Percentiles rank a stretch among this genome's conserved stretches.
Conservation (phyloP, 345 rosid genomes). For the Salix dunnii region DNA sequence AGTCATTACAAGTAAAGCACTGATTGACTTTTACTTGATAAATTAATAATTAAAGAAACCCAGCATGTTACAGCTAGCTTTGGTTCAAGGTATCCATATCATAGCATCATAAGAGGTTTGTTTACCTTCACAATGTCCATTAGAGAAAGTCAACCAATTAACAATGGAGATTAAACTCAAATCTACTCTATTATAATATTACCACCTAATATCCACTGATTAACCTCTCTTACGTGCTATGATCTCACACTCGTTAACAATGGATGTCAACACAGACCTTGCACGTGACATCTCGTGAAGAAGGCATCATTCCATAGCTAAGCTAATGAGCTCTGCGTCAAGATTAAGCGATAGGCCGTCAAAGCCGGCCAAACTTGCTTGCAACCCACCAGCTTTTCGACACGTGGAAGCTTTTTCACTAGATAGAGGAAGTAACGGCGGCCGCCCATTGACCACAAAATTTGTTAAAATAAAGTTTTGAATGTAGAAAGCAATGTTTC, state of each 20-base stretch:
- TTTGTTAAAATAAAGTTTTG: not conserved
- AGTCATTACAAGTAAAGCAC: not conserved
- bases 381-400: conserved; percentile 14
- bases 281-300: conserved; percentile 29
- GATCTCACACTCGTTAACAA: not conserved
- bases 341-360: conserved; percentile 20
- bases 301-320: not conserved
- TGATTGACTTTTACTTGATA: not conserved
- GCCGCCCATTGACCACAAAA: conserved; percentile 41
- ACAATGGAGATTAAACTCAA: not conserved
- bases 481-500: conserved; percentile 4
- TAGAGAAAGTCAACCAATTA: not conserved
- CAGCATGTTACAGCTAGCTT: not conserved
- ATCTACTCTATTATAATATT: not conserved
- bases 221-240: not conserved
- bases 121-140: not conserved
- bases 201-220: not conserved
- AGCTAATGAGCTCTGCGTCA: not conserved
- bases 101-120: not conserved
- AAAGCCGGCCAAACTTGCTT: conserved; percentile 12
- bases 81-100: conserved; percentile 1
- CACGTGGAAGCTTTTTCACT: conserved; percentile 25
- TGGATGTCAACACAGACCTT: conserved; percentile 5
- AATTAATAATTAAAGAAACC: not conserved
- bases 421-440: conserved; percentile 24